Percentiles rank a stretch among this genome's conserved stretches.
Evolutionary conservation across 805 yeast species (phyloP).

Genomic region (Yarrowia yakushimensis): DNA sequence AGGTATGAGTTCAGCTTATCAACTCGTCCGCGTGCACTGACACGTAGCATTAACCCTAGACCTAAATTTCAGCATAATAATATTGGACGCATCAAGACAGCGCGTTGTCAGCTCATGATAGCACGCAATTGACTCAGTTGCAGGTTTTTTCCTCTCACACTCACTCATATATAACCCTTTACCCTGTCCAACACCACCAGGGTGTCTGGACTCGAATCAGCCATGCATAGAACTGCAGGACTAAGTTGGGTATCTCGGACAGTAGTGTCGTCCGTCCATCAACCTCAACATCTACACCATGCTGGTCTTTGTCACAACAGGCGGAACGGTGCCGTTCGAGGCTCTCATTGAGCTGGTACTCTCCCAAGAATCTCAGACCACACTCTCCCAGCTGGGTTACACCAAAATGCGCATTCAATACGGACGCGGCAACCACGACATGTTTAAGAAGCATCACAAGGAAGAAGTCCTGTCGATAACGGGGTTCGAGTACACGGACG

Average conservation of each 20-base stretch:
- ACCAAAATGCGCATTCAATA: constrained; percentile 53
- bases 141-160: too few relatives aligned
- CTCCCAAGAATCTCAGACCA: constrained; percentile 37
- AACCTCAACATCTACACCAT: not conserved
- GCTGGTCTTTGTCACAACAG: constrained; percentile 63
- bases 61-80: not conserved
- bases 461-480: constrained; percentile 33
- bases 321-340: constrained; percentile 85
- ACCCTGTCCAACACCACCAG: too few relatives aligned
- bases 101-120: not conserved
- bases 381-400: constrained; percentile 42
- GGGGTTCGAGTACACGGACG: constrained; percentile 49
- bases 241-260: not conserved
- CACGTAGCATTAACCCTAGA: not conserved
- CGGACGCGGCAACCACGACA: constrained; percentile 44
- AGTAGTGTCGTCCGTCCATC: not conserved
- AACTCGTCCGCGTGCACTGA: not conserved
- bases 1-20: too few relatives aligned
- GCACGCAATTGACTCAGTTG: too few relatives aligned
- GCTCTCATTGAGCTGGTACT: constrained; percentile 50
- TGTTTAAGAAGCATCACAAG: constrained; percentile 25
- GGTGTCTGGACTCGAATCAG: not conserved
- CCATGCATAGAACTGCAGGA: not conserved
- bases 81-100: not conserved
- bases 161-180: too few relatives aligned